Evolutionary conservation across 768 basidiomycete genomes (phyloP).

Genomic region (Amanita molliuscula): DNA sequence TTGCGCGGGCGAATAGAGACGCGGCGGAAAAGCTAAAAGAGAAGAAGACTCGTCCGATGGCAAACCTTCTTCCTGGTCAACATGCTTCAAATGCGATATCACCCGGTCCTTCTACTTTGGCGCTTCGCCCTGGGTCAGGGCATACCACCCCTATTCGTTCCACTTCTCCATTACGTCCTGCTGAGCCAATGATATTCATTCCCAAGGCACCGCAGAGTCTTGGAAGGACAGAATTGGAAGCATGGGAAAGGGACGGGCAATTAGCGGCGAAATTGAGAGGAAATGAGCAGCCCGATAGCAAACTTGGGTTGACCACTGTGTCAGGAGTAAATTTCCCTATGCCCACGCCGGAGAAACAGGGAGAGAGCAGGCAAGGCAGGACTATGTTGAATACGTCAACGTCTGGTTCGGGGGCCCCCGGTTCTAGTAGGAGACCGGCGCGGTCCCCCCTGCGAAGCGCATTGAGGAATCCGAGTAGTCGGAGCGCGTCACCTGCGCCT

Average conservation of each 20-base stretch:
- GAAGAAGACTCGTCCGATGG: conserved; percentile 1
- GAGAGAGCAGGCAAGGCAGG: background rate
- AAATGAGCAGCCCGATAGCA: background rate
- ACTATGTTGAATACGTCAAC: background rate
- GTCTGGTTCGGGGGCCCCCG: background rate
- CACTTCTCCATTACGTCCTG: background rate
- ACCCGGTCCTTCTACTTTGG: conserved; percentile 1
- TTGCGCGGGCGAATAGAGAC: conserved; percentile 26
- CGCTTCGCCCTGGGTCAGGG: background rate
- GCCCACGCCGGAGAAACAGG: conserved; percentile 1
- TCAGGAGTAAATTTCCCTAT: conserved; percentile 8
- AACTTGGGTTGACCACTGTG: background rate
- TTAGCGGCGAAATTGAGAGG: conserved; percentile 1
- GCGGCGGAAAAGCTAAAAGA: conserved; percentile 12
- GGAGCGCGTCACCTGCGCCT: conserved; percentile 36
- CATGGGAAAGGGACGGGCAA: conserved; percentile 9
- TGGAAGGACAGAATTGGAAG: conserved; percentile 19
- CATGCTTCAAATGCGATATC: background rate
- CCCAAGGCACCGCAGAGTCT: conserved; percentile 34
- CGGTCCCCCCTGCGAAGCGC: conserved; percentile 54
- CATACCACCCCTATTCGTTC: background rate
- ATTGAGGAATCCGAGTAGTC: conserved; percentile 36
- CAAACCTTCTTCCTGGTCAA: background rate
- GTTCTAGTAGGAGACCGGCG: conserved; percentile 14
- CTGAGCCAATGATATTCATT: background rate